phyloP scores from a whole-genome alignment of 768 basidiomycete species.

The Boletus vermiculosoides region DNA sequence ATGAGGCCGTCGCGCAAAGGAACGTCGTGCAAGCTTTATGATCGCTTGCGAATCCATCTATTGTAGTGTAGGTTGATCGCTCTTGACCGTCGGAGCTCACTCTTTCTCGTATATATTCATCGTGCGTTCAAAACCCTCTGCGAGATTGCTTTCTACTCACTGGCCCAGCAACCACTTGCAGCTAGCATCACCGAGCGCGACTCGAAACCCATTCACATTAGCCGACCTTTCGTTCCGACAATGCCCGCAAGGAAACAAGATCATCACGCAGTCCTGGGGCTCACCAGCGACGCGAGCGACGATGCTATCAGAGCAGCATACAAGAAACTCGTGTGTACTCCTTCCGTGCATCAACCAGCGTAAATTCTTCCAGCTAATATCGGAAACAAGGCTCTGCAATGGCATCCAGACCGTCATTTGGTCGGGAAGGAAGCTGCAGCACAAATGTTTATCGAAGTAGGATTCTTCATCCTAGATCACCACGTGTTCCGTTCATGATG shows the following conservation, averaged over 20 bases:
- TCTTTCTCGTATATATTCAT: constrained; percentile 29
- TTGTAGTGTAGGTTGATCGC: constrained; percentile 20
- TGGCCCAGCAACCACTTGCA: constrained; percentile 6
- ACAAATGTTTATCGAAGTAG: constrained; percentile 58
- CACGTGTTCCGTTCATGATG: neutral
- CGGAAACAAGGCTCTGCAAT: constrained; percentile 51
- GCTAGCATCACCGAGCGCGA: constrained; percentile 8
- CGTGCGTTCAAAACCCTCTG: constrained; percentile 13
- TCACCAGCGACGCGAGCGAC: constrained; percentile 43
- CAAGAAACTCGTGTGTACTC: constrained; percentile 52
- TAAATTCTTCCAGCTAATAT: constrained; percentile 20
- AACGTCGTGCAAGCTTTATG: constrained; percentile 22
- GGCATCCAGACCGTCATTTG: constrained; percentile 66
- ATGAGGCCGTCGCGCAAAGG: constrained; percentile 28
- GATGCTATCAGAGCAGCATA: constrained; percentile 60
- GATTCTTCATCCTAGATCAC: constrained; percentile 10
- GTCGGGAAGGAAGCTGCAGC: constrained; percentile 51
- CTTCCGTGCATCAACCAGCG: constrained; percentile 19
- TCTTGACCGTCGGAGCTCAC: constrained; percentile 24
- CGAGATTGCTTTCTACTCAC: constrained; percentile 11
- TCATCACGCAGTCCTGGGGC: constrained; percentile 45
- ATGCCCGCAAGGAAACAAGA: constrained; percentile 31
- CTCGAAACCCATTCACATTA: constrained; percentile 10
- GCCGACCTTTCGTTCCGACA: constrained; percentile 17
- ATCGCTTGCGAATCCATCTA: constrained; percentile 25